Evolutionary conservation across 805 yeast genomes (phyloP).

Genomic region (Pichia membranifaciens): DNA sequence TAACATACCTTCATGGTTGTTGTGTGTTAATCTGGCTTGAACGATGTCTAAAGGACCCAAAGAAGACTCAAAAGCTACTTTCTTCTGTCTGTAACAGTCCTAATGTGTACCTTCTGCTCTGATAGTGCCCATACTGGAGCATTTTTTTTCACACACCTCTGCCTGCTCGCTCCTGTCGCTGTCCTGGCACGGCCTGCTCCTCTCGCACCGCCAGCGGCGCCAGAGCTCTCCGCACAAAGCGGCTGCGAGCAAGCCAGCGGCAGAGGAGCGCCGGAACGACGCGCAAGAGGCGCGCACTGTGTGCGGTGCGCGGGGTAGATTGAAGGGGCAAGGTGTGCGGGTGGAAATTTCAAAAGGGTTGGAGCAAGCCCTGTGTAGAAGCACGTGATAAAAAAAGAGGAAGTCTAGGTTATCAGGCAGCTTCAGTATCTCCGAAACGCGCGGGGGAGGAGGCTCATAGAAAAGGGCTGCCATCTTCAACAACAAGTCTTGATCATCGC

Average conservation of each 20-base stretch:
- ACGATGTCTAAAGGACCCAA: conserved; percentile 5
- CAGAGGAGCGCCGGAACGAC: not conserved
- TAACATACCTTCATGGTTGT: conserved; percentile 28
- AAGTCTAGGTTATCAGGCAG: no score
- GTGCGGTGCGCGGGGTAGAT: not conserved
- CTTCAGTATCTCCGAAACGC: no score
- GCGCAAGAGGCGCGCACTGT: not conserved
- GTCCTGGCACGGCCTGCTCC: not conserved
- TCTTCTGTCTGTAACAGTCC: not conserved
- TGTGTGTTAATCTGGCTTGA: conserved; percentile 14
- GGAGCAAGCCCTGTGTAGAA: not conserved
- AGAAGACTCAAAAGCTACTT: not conserved
- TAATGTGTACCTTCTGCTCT: no score
- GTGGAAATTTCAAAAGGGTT: not conserved
- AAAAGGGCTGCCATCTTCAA: no score
- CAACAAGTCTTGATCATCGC: no score
- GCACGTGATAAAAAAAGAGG: not conserved
- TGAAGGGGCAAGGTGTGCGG: not conserved
- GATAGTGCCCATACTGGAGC: no score
- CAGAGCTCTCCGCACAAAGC: no score
- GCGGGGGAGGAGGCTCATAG: no score
- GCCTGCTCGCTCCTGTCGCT: no score
- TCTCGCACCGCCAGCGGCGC: no score
- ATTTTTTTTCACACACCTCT: no score
- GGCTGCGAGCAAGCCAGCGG: not conserved